Conservation (phyloP, 768 basidiomycete genomes). For the Rhodotorula babjevae region DNA sequence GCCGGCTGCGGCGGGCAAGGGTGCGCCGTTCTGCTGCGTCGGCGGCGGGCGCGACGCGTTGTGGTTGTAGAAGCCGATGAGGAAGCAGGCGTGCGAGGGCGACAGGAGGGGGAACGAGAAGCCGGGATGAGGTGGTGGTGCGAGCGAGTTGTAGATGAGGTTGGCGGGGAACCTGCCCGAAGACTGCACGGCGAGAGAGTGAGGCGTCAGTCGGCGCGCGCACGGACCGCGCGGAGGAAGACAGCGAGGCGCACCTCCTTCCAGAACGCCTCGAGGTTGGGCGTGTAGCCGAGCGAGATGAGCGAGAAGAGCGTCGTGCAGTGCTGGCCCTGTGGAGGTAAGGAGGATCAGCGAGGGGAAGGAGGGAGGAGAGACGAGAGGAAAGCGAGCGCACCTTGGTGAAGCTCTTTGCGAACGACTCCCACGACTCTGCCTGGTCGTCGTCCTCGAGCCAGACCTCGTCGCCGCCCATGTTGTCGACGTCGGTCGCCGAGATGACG, state of each 20-base stretch:
- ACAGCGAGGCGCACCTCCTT: neutral
- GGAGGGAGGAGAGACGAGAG: too few relatives aligned
- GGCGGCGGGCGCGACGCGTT: neutral
- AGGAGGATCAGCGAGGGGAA: neutral
- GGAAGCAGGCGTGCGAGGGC: conserved; percentile 30
- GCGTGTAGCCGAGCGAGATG: conserved; percentile 31
- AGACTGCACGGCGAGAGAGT: neutral
- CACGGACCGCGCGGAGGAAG: neutral
- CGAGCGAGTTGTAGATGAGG: conserved; percentile 31
- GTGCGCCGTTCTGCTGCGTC: neutral
- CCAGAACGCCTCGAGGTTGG: conserved; percentile 36
- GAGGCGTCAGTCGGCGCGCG: too few relatives aligned
- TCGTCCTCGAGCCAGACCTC: conserved; percentile 35
- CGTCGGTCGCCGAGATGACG: conserved; percentile 31
- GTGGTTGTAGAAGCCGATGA: conserved; percentile 38
- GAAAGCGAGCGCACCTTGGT: conserved; percentile 31
- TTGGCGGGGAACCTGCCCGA: conserved; percentile 27
- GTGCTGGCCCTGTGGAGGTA: conserved; percentile 8
- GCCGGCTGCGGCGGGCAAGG: neutral
- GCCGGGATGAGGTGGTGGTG: neutral
- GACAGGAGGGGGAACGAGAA: conserved; percentile 22
- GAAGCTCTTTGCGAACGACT: conserved; percentile 29
- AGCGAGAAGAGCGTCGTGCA: conserved; percentile 34
- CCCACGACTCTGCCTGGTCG: conserved; percentile 25
- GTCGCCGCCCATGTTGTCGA: conserved; percentile 27